phyloP scores from a whole-genome alignment of 352 stramenopile species.

The Elongisporangium senticosum region DNA sequence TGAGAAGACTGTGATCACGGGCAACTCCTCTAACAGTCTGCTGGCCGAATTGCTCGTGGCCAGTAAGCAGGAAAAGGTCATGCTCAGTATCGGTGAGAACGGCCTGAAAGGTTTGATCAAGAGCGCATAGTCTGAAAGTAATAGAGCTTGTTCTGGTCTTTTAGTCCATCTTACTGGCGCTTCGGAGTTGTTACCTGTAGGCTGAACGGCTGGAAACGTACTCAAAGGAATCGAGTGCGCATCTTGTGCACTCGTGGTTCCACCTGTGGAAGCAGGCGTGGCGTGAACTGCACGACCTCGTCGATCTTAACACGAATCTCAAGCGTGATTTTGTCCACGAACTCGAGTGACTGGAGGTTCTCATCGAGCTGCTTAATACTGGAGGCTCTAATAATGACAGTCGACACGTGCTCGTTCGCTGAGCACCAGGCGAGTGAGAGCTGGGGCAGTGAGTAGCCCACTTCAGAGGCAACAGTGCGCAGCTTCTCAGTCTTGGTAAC shows the following conservation, averaged over 20 bases:
- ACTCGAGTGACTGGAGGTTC: conserved; percentile 46
- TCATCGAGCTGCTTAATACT: conserved; percentile 52
- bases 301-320: conserved; percentile 60
- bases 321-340: conserved; percentile 54
- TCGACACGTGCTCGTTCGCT: conserved; percentile 46
- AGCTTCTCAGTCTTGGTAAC: conserved; percentile 41
- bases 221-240: conserved; percentile 1
- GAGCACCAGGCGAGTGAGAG: conserved; percentile 49
- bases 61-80: conserved; percentile 36
- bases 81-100: conserved; percentile 29
- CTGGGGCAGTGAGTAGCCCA: conserved; percentile 45
- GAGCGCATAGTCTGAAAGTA: conserved; percentile 9
- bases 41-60: conserved; percentile 38
- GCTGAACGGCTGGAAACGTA: not conserved
- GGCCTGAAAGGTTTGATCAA: conserved; percentile 16
- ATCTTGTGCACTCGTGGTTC: conserved; percentile 18
- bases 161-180: not conserved
- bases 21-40: conserved; percentile 43
- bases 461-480: conserved; percentile 30
- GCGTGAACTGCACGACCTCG: conserved; percentile 42
- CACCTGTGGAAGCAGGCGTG: conserved; percentile 11
- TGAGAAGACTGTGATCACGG: conserved; percentile 30
- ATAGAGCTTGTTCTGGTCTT: not conserved
- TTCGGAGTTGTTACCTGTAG: not conserved
- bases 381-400: conserved; percentile 44